Evolutionary conservation across 805 yeast species (phyloP).

Genomic region (Wickerhamiella azyma): DNA sequence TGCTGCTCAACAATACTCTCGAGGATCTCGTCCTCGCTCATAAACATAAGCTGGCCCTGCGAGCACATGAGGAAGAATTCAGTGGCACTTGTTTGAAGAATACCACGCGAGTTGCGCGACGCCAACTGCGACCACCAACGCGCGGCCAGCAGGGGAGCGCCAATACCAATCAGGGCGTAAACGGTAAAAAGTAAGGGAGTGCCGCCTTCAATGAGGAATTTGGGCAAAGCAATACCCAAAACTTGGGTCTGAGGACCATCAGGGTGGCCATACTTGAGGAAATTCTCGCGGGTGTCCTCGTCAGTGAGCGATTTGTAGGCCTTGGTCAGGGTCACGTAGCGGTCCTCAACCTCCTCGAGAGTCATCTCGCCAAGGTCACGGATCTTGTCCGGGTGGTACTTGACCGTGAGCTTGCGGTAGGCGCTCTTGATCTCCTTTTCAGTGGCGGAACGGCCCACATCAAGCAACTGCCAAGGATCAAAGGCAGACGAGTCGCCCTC

Average conservation of each 20-base stretch:
- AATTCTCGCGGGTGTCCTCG: slow-evolving; percentile 69
- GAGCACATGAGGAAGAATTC: slow-evolving; percentile 55
- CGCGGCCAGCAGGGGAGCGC: slow-evolving; percentile 70
- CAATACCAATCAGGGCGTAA: slow-evolving; percentile 60
- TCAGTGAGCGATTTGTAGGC: slow-evolving; percentile 95
- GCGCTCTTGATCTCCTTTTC: slow-evolving; percentile 70
- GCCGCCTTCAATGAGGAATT: slow-evolving; percentile 73
- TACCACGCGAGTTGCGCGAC: slow-evolving; percentile 65
- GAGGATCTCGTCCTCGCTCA: slow-evolving; percentile 43
- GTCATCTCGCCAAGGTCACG: slow-evolving; percentile 40
- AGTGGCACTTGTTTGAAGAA: slow-evolving; percentile 75
- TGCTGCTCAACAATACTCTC: slow-evolving; percentile 50
- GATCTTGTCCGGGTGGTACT: slow-evolving; percentile 88
- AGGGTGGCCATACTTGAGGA: slow-evolving; percentile 84
- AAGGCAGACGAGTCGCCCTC: slow-evolving; percentile 31
- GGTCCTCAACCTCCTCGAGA: slow-evolving; percentile 55
- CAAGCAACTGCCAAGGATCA: slow-evolving; percentile 86
- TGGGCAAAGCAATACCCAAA: slow-evolving; percentile 93
- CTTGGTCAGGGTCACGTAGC: slow-evolving; percentile 67
- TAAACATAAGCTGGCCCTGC: slow-evolving; percentile 40
- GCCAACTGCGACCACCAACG: slow-evolving; percentile 83
- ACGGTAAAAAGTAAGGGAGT: slow-evolving; percentile 51
- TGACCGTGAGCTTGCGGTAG: slow-evolving; percentile 75
- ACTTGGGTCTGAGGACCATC: slow-evolving; percentile 87
- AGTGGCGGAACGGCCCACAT: slow-evolving; percentile 49